phyloP scores from a whole-genome alignment of 225 moss, liverwort and hornwort genomes.

The Thuidium tamariscinum region DNA sequence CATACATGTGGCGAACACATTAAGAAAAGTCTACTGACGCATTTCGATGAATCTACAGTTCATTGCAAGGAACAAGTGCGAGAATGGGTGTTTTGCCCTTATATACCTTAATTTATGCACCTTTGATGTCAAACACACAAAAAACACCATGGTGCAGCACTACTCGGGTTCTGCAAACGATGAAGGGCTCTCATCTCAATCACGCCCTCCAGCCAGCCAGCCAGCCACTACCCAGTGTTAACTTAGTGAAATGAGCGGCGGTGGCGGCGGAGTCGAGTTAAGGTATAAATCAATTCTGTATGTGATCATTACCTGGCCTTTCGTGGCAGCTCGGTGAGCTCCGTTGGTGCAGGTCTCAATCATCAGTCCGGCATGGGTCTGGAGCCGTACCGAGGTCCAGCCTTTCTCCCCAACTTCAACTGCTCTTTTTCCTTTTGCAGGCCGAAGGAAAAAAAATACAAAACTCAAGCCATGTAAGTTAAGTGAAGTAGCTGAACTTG shows the following conservation, averaged over 20 bases:
- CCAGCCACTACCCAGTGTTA: no score
- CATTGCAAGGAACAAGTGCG: no score
- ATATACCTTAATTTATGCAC: not conserved
- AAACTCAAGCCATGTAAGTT: not conserved
- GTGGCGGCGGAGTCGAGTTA: not conserved
- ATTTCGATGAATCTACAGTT: no score
- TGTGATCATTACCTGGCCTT: not conserved
- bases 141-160: accelerated
- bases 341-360: not conserved
- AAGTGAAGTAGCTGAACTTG: no score
- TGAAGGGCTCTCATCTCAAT: not conserved
- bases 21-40: no score
- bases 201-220: not conserved
- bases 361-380: slow-evolving; percentile 8
- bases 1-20: no score
- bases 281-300: not conserved
- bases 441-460: no score
- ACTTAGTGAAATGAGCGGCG: not conserved
- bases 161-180: no score
- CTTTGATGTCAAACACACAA: not conserved
- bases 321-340: not conserved
- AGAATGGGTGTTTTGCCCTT: accelerated
- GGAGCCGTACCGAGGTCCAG: not conserved
- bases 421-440: not conserved
- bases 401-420: not conserved